A percentile compares a stretch with the other conserved stretches of the same genome.
These are phyloP conservation scores for Leucosporidium yakuticum DNA, from an alignment of 768 basidiomycete genomes.

Conservation along the genomic window DNA sequence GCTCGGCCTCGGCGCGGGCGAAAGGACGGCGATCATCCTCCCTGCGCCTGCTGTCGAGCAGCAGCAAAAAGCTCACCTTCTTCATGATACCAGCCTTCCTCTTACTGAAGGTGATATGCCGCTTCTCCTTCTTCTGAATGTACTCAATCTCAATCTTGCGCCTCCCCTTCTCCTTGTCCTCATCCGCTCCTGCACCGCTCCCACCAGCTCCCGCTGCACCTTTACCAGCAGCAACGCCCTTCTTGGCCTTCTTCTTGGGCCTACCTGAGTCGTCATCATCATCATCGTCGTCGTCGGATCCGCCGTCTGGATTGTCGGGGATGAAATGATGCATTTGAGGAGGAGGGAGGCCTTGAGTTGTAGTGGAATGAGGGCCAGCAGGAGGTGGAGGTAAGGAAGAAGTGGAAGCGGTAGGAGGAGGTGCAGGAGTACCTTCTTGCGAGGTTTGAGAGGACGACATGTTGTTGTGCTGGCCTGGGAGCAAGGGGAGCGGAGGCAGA, in stretches of 20 bases:
- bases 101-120: constrained; percentile 99
- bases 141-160: constrained; percentile 99
- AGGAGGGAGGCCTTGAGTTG: no score
- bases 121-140: constrained; percentile 94
- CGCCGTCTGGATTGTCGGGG: background rate
- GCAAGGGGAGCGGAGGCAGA: no score
- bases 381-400: no score
- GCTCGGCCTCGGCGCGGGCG: background rate
- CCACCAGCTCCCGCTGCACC: constrained; percentile 50
- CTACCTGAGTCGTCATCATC: constrained; percentile 64
- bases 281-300: constrained; percentile 46
- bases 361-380: no score
- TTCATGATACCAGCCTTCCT: constrained; percentile 99
- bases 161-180: constrained; percentile 45
- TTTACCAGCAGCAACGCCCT: background rate
- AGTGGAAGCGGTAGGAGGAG: no score
- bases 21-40: background rate
- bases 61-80: constrained; percentile 59
- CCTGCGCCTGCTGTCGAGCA: background rate
- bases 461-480: no score
- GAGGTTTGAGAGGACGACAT: no score
- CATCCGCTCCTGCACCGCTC: constrained; percentile 1
- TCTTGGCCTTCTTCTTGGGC: constrained; percentile 26
- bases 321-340: no score
- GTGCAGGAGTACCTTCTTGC: no score